These are phyloP conservation scores for Aspergillus flavus DNA, from an alignment of 2,329 filamentous ascomycete species.

Conservation along the genomic window DNA sequence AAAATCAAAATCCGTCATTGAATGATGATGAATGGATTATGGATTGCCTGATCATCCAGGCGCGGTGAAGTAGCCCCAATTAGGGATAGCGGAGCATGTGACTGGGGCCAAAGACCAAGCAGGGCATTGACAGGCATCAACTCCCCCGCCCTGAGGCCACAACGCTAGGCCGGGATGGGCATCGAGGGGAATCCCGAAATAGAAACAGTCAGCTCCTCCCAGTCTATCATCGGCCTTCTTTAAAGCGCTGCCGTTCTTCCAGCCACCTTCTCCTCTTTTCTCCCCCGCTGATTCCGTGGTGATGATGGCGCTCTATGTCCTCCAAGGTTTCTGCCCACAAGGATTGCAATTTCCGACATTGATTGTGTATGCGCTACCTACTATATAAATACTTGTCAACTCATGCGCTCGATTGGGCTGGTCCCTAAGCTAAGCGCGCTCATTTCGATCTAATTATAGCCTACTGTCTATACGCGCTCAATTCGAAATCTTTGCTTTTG, in stretches of 20 bases:
- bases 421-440: slow-evolving; percentile 5
- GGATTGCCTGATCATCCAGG: slow-evolving; percentile 10
- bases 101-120: slow-evolving; percentile 6
- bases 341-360: slow-evolving; percentile 10
- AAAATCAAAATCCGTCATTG: slow-evolving; percentile 2
- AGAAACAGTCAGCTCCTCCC: slow-evolving; percentile 32
- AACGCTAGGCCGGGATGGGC: slow-evolving; percentile 26
- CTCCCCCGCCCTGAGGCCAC: slow-evolving; percentile 30
- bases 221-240: slow-evolving; percentile 21
- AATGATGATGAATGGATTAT: slow-evolving; percentile 4
- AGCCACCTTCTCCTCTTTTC: slow-evolving; percentile 24
- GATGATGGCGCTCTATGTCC: slow-evolving; percentile 18
- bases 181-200: slow-evolving; percentile 34
- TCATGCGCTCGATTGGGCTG: slow-evolving; percentile 16
- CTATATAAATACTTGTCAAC: slow-evolving; percentile 8
- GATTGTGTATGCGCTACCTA: slow-evolving; percentile 4
- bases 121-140: slow-evolving; percentile 22
- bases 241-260: slow-evolving; percentile 26
- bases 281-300: slow-evolving; percentile 10
- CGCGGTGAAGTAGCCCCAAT: not conserved
- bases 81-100: slow-evolving; percentile 12
- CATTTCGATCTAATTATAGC: slow-evolving; percentile 6
- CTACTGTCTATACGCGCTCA: slow-evolving; percentile 2
- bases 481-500: not conserved
- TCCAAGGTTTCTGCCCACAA: slow-evolving; percentile 8